Evolutionary conservation across 2,329 filamentous ascomycete species (phyloP).

Genomic region (Epichloe coenophiala): DNA sequence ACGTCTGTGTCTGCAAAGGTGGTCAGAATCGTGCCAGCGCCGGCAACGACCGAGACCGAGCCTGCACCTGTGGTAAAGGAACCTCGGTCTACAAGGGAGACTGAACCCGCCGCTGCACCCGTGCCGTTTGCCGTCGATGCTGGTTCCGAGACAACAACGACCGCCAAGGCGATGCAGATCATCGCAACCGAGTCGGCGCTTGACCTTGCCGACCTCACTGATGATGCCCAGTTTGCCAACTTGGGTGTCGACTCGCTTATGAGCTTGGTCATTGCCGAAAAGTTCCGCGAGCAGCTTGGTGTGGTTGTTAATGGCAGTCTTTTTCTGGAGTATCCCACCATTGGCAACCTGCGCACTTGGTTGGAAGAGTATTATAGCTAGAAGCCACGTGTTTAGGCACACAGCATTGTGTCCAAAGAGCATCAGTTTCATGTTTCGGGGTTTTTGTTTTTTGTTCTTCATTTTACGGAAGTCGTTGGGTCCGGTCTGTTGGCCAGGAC

Average conservation of each 20-base stretch:
- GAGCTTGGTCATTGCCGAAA: constrained; percentile 41
- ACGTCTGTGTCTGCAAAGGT: too few relatives aligned
- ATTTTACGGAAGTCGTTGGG: too few relatives aligned
- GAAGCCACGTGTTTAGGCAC: too few relatives aligned
- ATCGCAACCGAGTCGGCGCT: constrained; percentile 42
- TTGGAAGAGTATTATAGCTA: constrained; percentile 19
- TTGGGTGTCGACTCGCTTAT: constrained; percentile 48
- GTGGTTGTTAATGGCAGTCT: constrained; percentile 36
- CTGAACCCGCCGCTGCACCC: constrained; percentile 6
- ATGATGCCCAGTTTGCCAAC: constrained; percentile 41
- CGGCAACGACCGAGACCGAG: too few relatives aligned
- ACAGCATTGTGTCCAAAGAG: too few relatives aligned
- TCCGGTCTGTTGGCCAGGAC: too few relatives aligned
- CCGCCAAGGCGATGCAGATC: constrained; percentile 34
- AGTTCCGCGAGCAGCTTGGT: constrained; percentile 42
- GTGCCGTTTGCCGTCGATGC: neutral
- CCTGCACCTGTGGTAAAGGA: too few relatives aligned
- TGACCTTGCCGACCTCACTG: constrained; percentile 36
- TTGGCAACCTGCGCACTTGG: constrained; percentile 37
- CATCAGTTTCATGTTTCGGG: too few relatives aligned
- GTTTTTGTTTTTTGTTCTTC: too few relatives aligned
- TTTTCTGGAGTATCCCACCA: constrained; percentile 39
- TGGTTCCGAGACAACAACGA: constrained; percentile 8
- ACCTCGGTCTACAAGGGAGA: too few relatives aligned
- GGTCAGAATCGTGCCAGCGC: too few relatives aligned